Evolutionary conservation across 2,329 filamentous ascomycete genomes (phyloP), one percentile per base, ranked within the genome.

Genomic region (Aphanocladium album): DNA sequence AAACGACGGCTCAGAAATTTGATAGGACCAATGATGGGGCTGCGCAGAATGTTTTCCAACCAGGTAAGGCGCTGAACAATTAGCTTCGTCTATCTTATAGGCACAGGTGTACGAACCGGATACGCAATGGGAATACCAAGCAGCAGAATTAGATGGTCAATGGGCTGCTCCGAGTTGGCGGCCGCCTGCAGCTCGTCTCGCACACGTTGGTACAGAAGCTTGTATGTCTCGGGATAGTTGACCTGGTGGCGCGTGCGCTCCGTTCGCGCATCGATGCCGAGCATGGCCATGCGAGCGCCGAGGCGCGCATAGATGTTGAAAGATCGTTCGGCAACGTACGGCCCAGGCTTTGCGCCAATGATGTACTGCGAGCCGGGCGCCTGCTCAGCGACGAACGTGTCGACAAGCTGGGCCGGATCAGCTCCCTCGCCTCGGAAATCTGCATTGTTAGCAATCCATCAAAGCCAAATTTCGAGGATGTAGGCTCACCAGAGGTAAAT

Each of bases 161-260:
- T 93, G 0, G 92, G 90, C 23, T 90, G 86, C 60, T 89, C 89
- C 2, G 77, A 83, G 64, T 69, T 83, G 71, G 76, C 89, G 73
- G 72, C 92, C 76, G 73, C 89, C 75, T 61, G 79, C 73, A 99
- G 85, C 71, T 98, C 91, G 45, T 81, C 76, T 64, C 88, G 83
- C 35, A 93, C 81, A 45, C 92, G 85, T 61, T 87, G 80, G 71
- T 97, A 96, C 23, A 98, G 85, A 49, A 89, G 76, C 59, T 96
- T 87, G 69, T 96, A 96, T 0, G 92, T 96, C 69, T 93, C 89
- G 52, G 92, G 89, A 68, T 96, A 97, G 77, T 97, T 97, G 75
- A 98, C 87, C 75, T 96, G 92, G 69, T 96, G 91, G 41, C 93
- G 86, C 9, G 93, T 97, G 25, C 93, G 89, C 76, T 99, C 95